These are phyloP conservation scores for Monosporascus sp. DNA, from an alignment of 2,329 filamentous ascomycete genomes.

Conservation along the genomic window DNA sequence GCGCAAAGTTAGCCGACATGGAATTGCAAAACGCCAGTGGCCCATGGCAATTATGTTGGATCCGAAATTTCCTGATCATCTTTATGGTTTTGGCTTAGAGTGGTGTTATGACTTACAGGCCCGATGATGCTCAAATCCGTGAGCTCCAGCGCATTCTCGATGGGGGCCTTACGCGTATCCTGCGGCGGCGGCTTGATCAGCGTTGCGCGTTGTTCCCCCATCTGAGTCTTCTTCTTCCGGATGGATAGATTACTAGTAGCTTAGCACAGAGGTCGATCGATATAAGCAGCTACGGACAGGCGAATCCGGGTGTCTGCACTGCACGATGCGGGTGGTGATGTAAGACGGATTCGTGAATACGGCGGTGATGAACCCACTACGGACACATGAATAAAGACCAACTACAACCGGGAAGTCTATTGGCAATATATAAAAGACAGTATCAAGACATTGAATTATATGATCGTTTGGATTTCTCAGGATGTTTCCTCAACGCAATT, in stretches of 20 bases:
- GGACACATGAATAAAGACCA: too few species aligned
- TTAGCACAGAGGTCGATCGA: neutral
- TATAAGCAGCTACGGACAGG: neutral
- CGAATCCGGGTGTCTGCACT: neutral
- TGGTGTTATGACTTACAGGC: constrained; percentile 45
- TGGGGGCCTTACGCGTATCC: constrained; percentile 68
- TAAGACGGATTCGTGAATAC: neutral
- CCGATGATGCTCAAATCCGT: constrained; percentile 73
- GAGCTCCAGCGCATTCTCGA: constrained; percentile 86
- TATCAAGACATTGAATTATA: too few species aligned
- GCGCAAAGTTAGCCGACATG: too few species aligned
- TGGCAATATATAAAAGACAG: too few species aligned
- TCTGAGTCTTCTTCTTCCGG: constrained; percentile 7
- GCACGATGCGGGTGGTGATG: neutral
- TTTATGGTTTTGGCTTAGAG: too few species aligned
- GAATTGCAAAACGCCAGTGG: too few species aligned
- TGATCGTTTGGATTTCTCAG: neutral
- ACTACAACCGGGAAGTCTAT: too few species aligned
- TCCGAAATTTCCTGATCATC: too few species aligned
- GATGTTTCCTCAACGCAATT: neutral
- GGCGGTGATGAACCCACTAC: neutral
- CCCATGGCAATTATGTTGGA: too few species aligned
- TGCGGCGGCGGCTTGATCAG: constrained; percentile 71
- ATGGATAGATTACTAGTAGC: neutral
- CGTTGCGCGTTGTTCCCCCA: constrained; percentile 39